Base-by-base conservation (phyloP, 225 moss, liverwort and hornwort species). In the Climacium dendroides region DNA sequence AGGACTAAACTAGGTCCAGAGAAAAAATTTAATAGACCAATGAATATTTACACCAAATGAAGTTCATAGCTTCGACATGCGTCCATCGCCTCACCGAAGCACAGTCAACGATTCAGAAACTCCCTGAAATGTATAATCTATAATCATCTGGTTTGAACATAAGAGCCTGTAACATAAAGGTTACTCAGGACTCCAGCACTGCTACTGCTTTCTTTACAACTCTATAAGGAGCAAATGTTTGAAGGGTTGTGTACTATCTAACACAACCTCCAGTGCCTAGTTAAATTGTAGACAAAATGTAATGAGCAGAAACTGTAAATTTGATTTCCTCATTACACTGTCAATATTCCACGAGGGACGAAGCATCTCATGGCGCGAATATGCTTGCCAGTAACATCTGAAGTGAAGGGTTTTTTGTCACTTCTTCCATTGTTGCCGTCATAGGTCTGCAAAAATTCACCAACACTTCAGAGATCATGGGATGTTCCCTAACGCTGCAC, bases 311-410 rank as follows among this genome's bases (percentile, higher is more conserved):
- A 87, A 80, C 87, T 76, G 85, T 74, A 66, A 83, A 87, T 20
- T 80, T n/a, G 70, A 84, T 80, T 73, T 59, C 66, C 69, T 79
- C 81, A 78, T 64, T 73, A 69, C 78, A 78, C 47, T 89, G 83
- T 65, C 89, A 57, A 84, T 70, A 64, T 52, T 87, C 53, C 76
- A 82, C 64, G 66, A 73, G 75, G 57, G 62, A 71, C 57, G 81
- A 77, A 39, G 88, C 19, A 71, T 52, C 79, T 93, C 89, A 93
- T 35, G 90, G 74, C 25, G 85, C 84, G 62, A 91, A 94, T 79
- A 95, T 90, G 88, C 92, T 93, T 62, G 93, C 91, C 85, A 95
- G 85, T 62, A 95, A 85, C 91, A 93, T 90, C 89, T 95, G 93
- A 52, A 95, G 91, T 29, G 92, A 93, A 72, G 91, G 93, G 12